Percentiles rank a stretch among this genome's conserved stretches.
These are phyloP conservation scores for Epithele typhae DNA, from an alignment of 768 basidiomycete species.

Conservation along the genomic window DNA sequence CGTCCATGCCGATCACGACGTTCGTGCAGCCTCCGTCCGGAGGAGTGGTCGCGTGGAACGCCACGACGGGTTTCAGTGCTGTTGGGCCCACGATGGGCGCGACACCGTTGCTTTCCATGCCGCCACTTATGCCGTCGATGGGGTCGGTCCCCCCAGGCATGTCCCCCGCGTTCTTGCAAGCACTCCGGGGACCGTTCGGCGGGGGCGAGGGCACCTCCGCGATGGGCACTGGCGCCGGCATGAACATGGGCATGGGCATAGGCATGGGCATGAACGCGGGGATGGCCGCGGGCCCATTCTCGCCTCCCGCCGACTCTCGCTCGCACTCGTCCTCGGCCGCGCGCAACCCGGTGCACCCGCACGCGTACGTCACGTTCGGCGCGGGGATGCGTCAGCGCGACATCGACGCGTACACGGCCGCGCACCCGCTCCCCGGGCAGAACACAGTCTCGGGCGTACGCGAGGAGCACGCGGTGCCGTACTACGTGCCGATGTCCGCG, in stretches of 20 bases:
- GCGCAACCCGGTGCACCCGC: conserved; percentile 52
- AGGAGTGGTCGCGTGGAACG: conserved; percentile 3
- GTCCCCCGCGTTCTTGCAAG: too few relatives aligned
- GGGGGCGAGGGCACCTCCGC: too few relatives aligned
- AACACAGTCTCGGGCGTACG: conserved; percentile 40
- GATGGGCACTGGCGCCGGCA: not conserved
- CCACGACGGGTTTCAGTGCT: conserved; percentile 1
- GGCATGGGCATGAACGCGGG: not conserved
- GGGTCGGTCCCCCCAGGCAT: not conserved
- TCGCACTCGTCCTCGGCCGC: not conserved
- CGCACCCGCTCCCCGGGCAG: conserved; percentile 54
- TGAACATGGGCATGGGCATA: not conserved
- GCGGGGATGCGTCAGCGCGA: conserved; percentile 84
- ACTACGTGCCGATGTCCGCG: conserved; percentile 80
- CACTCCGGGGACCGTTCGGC: too few relatives aligned
- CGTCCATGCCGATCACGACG: not conserved
- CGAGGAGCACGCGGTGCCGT: conserved; percentile 55
- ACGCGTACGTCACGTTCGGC: conserved; percentile 83
- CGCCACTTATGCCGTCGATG: not conserved
- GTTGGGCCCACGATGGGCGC: not conserved
- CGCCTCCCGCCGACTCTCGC: not conserved
- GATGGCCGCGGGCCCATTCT: not conserved
- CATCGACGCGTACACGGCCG: conserved; percentile 71
- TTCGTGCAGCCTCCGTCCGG: not conserved
- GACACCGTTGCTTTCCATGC: not conserved